phyloP scores from a whole-genome alignment of 2,329 filamentous ascomycete genomes.

The Trichoderma citrinoviride region DNA sequence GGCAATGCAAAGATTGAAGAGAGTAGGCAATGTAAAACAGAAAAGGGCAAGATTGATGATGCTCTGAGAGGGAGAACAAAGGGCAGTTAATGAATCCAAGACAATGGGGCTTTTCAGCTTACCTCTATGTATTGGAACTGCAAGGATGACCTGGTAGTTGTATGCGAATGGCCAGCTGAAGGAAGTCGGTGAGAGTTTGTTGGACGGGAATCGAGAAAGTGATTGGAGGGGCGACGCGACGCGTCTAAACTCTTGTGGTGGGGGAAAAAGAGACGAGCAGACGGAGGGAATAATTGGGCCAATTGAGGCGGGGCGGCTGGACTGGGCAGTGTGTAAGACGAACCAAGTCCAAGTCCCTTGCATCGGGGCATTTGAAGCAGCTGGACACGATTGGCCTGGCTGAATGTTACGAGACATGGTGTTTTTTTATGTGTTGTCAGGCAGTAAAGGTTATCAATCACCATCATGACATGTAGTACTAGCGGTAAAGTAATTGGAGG shows the following conservation, averaged over 20 bases:
- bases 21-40: no score
- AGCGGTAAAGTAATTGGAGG: not conserved
- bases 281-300: no score
- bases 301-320: constrained; percentile 25
- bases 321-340: constrained; percentile 27
- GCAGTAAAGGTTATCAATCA: not conserved
- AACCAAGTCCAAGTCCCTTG: constrained; percentile 3
- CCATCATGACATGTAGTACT: not conserved
- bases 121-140: not conserved
- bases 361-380: not conserved
- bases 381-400: not conserved
- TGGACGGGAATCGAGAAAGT: not conserved
- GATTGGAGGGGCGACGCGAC: constrained; percentile 30
- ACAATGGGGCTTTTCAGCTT: not conserved
- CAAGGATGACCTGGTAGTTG: not conserved
- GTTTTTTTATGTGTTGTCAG: not conserved
- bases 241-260: constrained; percentile 24
- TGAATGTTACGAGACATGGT: not conserved
- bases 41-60: no score
- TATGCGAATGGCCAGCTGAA: not conserved
- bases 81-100: not conserved
- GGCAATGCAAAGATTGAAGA: constrained; percentile 6
- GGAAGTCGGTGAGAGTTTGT: constrained; percentile 15
- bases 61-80: not conserved
- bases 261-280: not conserved